These are phyloP conservation scores for Isatis lusitanica DNA, from an alignment of 441 rosid genomes.

Conservation along the genomic window DNA sequence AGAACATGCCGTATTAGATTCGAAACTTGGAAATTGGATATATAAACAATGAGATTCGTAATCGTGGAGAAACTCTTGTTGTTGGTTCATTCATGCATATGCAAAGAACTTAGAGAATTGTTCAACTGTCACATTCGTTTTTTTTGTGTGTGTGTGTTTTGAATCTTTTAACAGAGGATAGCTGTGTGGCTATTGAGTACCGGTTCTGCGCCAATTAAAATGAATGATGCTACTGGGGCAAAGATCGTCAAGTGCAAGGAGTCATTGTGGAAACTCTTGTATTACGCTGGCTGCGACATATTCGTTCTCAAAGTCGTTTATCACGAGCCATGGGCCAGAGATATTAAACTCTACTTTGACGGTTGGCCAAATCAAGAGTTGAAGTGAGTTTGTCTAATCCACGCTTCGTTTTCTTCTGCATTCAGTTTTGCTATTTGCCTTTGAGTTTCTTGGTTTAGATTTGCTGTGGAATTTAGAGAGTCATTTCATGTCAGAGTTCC, in stretches of 20 bases:
- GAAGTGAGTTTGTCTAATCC: constrained; percentile 55
- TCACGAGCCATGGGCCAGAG: constrained; percentile 73
- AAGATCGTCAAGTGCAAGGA: constrained; percentile 78
- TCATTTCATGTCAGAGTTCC: too few species aligned
- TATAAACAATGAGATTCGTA: not conserved
- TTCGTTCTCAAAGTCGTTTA: constrained; percentile 57
- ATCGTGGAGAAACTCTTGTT: not conserved
- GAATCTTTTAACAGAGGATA: constrained; percentile 50
- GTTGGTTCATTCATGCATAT: not conserved
- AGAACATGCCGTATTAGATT: too few species aligned
- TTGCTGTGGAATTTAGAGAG: too few species aligned
- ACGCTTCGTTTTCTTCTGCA: not conserved
- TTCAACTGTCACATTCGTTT: not conserved
- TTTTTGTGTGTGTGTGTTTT: too few species aligned
- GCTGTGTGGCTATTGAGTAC: constrained; percentile 55
- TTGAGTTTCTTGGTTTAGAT: not conserved
- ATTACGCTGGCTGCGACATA: constrained; percentile 63
- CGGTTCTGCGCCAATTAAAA: constrained; percentile 45
- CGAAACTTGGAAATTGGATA: too few species aligned
- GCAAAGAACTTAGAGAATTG: not conserved
- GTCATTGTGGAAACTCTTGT: constrained; percentile 86
- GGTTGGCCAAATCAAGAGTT: constrained; percentile 95
- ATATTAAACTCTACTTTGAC: constrained; percentile 54
- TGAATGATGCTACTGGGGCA: constrained; percentile 48
- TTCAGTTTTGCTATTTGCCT: not conserved